These are phyloP conservation scores for Pseudogymnoascus sp. DNA, from an alignment of 2,329 filamentous ascomycete species.

Conservation along the genomic window DNA sequence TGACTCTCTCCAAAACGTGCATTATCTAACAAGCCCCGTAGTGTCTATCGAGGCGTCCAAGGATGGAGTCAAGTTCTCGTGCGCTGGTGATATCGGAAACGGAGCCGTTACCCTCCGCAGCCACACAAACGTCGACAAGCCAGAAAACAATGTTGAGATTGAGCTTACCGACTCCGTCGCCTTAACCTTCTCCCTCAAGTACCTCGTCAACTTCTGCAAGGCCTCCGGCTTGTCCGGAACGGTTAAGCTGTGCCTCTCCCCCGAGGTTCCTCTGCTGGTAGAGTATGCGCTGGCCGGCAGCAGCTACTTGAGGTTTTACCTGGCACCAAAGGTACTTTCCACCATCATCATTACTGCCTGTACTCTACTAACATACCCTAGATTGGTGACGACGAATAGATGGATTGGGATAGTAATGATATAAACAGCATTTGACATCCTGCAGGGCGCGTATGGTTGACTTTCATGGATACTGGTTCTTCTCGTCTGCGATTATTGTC, in stretches of 20 bases:
- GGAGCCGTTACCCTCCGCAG: slow-evolving; percentile 86
- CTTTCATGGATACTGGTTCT: slow-evolving; percentile 8
- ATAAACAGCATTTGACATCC: slow-evolving; percentile 7
- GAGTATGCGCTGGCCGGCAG: slow-evolving; percentile 77
- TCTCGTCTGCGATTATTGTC: slow-evolving; percentile 8
- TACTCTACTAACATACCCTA: slow-evolving; percentile 29
- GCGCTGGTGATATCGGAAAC: slow-evolving; percentile 90
- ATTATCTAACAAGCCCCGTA: slow-evolving; percentile 30
- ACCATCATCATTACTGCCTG: not conserved
- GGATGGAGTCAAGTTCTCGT: slow-evolving; percentile 93
- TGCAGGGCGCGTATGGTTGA: slow-evolving; percentile 6
- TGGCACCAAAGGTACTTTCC: slow-evolving; percentile 77
- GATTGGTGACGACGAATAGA: slow-evolving; percentile 62
- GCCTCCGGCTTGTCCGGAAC: slow-evolving; percentile 71
- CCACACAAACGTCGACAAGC: slow-evolving; percentile 84
- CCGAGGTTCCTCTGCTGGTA: slow-evolving; percentile 90
- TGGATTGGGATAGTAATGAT: slow-evolving; percentile 7
- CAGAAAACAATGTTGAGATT: slow-evolving; percentile 76
- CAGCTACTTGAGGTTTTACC: slow-evolving; percentile 92
- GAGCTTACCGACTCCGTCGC: slow-evolving; percentile 85
- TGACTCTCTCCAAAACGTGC: not conserved
- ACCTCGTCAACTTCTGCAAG: slow-evolving; percentile 99
- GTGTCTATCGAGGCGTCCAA: slow-evolving; percentile 94
- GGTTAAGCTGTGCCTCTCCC: slow-evolving; percentile 90
- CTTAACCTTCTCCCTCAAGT: slow-evolving; percentile 97